Percentiles rank a stretch among this genome's conserved stretches.
Evolutionary conservation across 2,329 filamentous ascomycete species (phyloP).

Genomic region (Lecanicillium sp.): DNA sequence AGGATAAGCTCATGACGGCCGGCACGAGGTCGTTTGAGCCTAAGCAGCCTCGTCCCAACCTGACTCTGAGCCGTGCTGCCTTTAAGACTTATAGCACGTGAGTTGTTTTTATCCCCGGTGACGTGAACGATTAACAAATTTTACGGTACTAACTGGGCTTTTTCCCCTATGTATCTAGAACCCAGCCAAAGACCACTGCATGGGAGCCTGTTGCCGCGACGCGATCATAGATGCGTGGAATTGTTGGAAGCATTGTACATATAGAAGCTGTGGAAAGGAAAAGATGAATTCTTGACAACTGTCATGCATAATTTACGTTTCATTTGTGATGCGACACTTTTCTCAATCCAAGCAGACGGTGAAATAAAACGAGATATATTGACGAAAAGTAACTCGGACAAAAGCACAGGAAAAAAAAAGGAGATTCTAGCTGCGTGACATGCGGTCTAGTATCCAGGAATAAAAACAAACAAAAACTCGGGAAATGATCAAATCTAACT

Average conservation of each 20-base stretch:
- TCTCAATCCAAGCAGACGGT: background rate
- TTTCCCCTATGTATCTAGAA: conserved; percentile 23
- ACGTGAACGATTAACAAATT: background rate
- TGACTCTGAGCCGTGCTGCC: conserved; percentile 67
- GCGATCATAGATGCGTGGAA: conserved; percentile 18
- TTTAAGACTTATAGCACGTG: conserved; percentile 96
- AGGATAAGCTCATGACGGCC: conserved; percentile 64
- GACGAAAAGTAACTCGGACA: background rate
- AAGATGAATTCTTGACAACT: conserved; percentile 9
- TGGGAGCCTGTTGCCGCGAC: conserved; percentile 41
- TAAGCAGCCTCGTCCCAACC: conserved; percentile 60
- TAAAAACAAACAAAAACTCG: background rate
- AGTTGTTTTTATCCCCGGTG: conserved; percentile 29
- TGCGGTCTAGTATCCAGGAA: background rate
- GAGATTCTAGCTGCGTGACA: background rate
- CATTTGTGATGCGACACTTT: background rate
- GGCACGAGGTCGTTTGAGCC: conserved; percentile 69
- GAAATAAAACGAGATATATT: too few relatives aligned
- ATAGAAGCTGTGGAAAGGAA: conserved; percentile 6
- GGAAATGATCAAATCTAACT: background rate
- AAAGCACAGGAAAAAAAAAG: background rate
- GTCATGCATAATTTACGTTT: background rate
- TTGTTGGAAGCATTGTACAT: background rate
- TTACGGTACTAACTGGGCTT: conserved; percentile 13
- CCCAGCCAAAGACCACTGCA: conserved; percentile 42